Evolutionary conservation across 2,329 filamentous ascomycete species (phyloP).

Genomic region (Penicillium fuscoglaucum): DNA sequence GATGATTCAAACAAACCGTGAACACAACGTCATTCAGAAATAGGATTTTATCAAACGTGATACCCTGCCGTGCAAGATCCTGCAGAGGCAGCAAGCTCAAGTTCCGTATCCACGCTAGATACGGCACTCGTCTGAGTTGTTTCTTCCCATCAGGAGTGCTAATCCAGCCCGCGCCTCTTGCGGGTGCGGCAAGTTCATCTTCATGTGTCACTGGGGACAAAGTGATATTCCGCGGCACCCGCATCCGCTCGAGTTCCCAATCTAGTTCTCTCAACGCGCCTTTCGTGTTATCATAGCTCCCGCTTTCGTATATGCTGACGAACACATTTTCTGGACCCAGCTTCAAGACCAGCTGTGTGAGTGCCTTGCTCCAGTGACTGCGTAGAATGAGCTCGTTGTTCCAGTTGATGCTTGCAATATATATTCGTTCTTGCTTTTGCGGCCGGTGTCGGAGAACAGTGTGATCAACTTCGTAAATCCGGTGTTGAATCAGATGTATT

Average conservation of each 20-base stretch:
- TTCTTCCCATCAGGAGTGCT: conserved; percentile 54
- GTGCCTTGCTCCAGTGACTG: conserved; percentile 62
- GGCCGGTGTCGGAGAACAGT: conserved; percentile 12
- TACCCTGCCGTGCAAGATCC: conserved; percentile 52
- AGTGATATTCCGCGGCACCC: conserved; percentile 57
- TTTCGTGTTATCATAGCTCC: conserved; percentile 69
- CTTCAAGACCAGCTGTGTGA: conserved; percentile 57
- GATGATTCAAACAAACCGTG: conserved; percentile 29
- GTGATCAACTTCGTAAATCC: conserved; percentile 16
- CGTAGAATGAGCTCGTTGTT: conserved; percentile 63
- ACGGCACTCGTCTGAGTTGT: conserved; percentile 67
- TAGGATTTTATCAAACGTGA: conserved; percentile 58
- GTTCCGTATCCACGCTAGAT: conserved; percentile 66
- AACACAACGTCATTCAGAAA: conserved; percentile 57
- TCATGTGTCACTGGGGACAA: conserved; percentile 60
- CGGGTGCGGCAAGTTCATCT: conserved; percentile 53
- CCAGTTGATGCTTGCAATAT: conserved; percentile 69
- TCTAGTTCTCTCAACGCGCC: conserved; percentile 60
- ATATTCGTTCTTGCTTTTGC: conserved; percentile 48
- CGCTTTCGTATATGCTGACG: conserved; percentile 67
- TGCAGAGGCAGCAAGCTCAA: conserved; percentile 60
- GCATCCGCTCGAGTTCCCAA: conserved; percentile 51
- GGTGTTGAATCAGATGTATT: conserved; percentile 19
- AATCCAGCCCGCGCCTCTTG: conserved; percentile 61
- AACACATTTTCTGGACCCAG: conserved; percentile 66